phyloP scores from a whole-genome alignment of 805 yeast genomes.

The Jamesozyma gamospora region DNA sequence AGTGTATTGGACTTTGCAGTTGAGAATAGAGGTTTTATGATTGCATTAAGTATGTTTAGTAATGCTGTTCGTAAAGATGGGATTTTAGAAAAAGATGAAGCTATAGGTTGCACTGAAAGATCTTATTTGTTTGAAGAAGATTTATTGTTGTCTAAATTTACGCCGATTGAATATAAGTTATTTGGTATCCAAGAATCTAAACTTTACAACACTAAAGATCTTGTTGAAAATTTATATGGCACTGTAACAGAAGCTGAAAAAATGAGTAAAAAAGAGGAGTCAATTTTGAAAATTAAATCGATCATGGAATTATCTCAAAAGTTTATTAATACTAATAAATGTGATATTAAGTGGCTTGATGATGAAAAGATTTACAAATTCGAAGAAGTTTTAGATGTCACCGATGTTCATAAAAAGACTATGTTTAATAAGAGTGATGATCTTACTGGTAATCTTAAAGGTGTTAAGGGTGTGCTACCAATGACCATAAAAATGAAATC shows the following conservation, averaged over 20 bases:
- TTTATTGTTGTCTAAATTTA: slow-evolving; percentile 49
- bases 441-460: not conserved
- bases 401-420: not conserved
- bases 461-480: not conserved
- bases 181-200: slow-evolving; percentile 49
- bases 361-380: not conserved
- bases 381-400: not conserved
- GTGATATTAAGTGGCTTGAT: slow-evolving; percentile 14
- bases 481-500: not conserved
- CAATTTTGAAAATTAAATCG: slow-evolving; percentile 8
- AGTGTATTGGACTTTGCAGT: slow-evolving; percentile 31
- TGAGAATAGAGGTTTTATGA: slow-evolving; percentile 26
- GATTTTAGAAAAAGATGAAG: slow-evolving; percentile 4
- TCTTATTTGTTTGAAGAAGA: slow-evolving; percentile 54
- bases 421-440: not conserved
- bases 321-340: slow-evolving; percentile 12
- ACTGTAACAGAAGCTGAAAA: slow-evolving; percentile 6
- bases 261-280: slow-evolving; percentile 6
- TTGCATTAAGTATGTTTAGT: slow-evolving; percentile 22
- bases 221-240: slow-evolving; percentile 15
- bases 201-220: slow-evolving; percentile 10
- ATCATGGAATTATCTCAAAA: slow-evolving; percentile 12
- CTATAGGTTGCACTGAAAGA: slow-evolving; percentile 27
- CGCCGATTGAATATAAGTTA: slow-evolving; percentile 43
- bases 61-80: slow-evolving; percentile 22